Conservation (phyloP, 306 rosid species). For the Potentilla sterilis region DNA sequence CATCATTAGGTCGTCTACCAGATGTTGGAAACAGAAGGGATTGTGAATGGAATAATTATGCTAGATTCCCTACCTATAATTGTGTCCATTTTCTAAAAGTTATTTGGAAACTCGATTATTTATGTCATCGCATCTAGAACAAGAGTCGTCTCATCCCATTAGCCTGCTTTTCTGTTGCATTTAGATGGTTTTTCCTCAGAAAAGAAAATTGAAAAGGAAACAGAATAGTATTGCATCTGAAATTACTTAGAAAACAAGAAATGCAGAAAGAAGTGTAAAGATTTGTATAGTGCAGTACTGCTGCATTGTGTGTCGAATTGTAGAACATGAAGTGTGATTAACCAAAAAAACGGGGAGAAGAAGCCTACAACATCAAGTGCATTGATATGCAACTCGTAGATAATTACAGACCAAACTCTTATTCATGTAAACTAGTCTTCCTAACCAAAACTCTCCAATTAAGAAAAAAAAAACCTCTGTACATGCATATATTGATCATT, state of each 20-base stretch:
- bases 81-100: neutral
- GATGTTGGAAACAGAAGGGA: neutral
- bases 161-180: neutral
- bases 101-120: neutral
- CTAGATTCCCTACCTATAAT: neutral
- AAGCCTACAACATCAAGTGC: slow-evolving; percentile 2
- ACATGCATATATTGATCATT: slow-evolving; percentile 13
- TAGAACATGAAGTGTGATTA: neutral
- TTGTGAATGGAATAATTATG: neutral
- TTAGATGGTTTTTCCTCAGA: neutral
- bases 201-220: neutral
- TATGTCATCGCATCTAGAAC: neutral
- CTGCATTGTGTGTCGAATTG: slow-evolving; percentile 13
- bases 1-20: neutral
- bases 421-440: slow-evolving; percentile 11
- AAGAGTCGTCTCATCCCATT: neutral
- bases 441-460: slow-evolving; percentile 22
- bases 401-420: slow-evolving; percentile 6
- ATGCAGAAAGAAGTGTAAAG: neutral
- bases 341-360: slow-evolving; percentile 9
- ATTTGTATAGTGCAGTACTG: neutral
- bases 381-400: neutral
- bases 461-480: slow-evolving; percentile 18
- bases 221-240: neutral
- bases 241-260: neutral